Base-by-base conservation (phyloP, 192 early-diverging fungal species). In the Glomus cerebriforme region DNA sequence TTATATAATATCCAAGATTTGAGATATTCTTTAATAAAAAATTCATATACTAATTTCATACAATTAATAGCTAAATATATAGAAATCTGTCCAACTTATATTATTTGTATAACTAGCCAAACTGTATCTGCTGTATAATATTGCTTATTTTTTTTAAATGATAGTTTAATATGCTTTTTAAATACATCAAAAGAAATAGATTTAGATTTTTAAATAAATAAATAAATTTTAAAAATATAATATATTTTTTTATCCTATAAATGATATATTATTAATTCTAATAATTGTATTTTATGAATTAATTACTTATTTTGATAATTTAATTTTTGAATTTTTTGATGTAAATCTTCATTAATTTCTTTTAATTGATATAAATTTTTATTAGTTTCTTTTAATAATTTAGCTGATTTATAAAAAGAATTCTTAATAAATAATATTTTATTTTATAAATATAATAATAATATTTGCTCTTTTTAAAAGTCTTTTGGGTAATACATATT, bases 231-330 rank as follows among this genome's bases (percentile, higher is more conserved):
- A 60, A 17, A 60, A 60, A 60, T n/a, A 7, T 60, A 26, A 60
- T 60, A 26, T 4, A 4, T n/a, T 7, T 22, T n/a, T 60, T 60
- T 60, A n/a, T 60, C 22, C 19, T 60, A 4, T n/a, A 60, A 60
- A 22, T 60, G 4, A 7, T n/a, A 22, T n/a, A 4, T 60, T 60
- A 60, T n/a, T 60, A 4, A n/a, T 60, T 26, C 59, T 22, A 60
- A 24, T 60, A 26, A 60, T 60, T 60, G 59, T 60, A 26, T 60
- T n/a, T 60, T 60, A 60, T 60, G 4, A 60, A 60, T 60, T 60
- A 60, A n/a, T 60, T 60, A 26, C 4, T 19, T n/a, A 60, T 60
- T 60, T 22, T 60, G 59, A 60, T 60, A 24, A 24, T 60, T n/a
- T 24, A 60, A 24, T n/a, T 60, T 60, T 22, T 60, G 37, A 39